phyloP scores from a whole-genome alignment of 352 stramenopile species.

The Globisporangium cystogenes region DNA sequence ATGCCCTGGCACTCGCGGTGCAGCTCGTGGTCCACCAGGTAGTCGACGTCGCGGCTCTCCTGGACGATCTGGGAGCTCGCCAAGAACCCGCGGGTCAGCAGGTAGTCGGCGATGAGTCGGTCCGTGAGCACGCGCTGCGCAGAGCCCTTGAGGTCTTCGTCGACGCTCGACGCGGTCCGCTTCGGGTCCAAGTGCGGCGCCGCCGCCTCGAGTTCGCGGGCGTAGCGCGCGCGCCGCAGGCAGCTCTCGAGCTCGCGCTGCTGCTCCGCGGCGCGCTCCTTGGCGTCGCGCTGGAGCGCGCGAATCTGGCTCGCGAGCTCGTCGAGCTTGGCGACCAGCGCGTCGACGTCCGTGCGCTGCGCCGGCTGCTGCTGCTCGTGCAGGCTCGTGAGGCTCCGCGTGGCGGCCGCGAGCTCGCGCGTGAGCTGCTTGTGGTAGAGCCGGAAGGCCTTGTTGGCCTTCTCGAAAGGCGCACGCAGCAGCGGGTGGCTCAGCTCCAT shows the following conservation, averaged over 20 bases:
- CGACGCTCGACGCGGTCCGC: not conserved
- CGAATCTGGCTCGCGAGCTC: slow-evolving; percentile 38
- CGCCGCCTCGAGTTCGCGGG: slow-evolving; percentile 31
- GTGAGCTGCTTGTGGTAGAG: slow-evolving; percentile 79
- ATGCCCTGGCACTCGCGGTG: slow-evolving; percentile 50
- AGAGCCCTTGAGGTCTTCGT: slow-evolving; percentile 15
- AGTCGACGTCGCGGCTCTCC: slow-evolving; percentile 52
- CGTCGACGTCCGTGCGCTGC: slow-evolving; percentile 55
- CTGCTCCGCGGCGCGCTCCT: slow-evolving; percentile 39
- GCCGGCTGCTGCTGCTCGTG: slow-evolving; percentile 50
- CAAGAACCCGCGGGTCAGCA: slow-evolving; percentile 62
- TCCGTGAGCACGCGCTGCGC: slow-evolving; percentile 22
- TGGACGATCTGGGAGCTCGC: slow-evolving; percentile 64
- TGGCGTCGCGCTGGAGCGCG: slow-evolving; percentile 39
- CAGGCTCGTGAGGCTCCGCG: slow-evolving; percentile 41
- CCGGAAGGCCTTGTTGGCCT: slow-evolving; percentile 68
- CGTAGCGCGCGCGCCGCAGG: slow-evolving; percentile 31
- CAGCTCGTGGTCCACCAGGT: slow-evolving; percentile 64
- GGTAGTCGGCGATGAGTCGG: slow-evolving; percentile 68
- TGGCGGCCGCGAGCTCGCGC: slow-evolving; percentile 46
- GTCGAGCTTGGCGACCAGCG: slow-evolving; percentile 40
- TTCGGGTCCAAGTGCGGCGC: slow-evolving; percentile 12
- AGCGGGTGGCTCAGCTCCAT: slow-evolving; percentile 72
- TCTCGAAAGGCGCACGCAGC: slow-evolving; percentile 70
- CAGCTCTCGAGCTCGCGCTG: slow-evolving; percentile 53